These are phyloP conservation scores for Alternaria sp. DNA, from an alignment of 2,329 filamentous ascomycete species.

Conservation along the genomic window DNA sequence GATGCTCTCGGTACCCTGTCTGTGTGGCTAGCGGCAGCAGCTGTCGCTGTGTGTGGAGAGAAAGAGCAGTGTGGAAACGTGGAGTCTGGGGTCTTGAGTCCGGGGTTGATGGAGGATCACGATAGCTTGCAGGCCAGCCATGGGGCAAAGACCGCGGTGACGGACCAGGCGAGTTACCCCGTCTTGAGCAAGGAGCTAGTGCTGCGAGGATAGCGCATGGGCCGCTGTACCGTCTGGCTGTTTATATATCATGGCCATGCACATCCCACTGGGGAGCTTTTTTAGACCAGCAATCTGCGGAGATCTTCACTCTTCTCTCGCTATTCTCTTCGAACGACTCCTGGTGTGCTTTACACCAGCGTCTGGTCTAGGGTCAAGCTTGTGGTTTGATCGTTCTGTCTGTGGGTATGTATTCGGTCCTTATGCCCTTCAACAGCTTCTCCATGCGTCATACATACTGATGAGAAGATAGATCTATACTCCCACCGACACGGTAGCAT, in stretches of 20 bases:
- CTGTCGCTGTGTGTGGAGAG: slow-evolving; percentile 2
- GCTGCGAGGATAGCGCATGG: slow-evolving; percentile 23
- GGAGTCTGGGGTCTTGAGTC: slow-evolving; percentile 5
- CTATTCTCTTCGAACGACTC: slow-evolving; percentile 2
- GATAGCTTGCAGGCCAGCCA: slow-evolving; percentile 4
- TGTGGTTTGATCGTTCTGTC: slow-evolving; percentile 4
- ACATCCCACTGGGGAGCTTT: slow-evolving; percentile 7
- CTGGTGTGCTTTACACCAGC: slow-evolving; percentile 1
- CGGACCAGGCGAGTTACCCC: slow-evolving; percentile 20
- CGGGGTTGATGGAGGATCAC: slow-evolving; percentile 12
- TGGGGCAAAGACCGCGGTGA: slow-evolving; percentile 23
- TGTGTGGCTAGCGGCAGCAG: slow-evolving; percentile 13
- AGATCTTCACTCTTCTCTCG: slow-evolving; percentile 18
- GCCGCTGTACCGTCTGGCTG: slow-evolving; percentile 20
- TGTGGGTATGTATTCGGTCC: slow-evolving; percentile 10
- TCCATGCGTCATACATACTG: not conserved
- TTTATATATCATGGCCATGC: slow-evolving; percentile 33
- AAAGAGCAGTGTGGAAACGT: not conserved
- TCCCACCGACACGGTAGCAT: not conserved
- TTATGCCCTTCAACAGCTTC: not conserved
- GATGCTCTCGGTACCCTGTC: slow-evolving; percentile 7
- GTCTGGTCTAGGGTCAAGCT: slow-evolving; percentile 10
- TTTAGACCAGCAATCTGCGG: slow-evolving; percentile 26
- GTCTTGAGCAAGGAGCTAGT: slow-evolving; percentile 25
- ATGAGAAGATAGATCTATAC: not conserved